A percentile compares a stretch with the other conserved stretches of the same genome.
phyloP scores from a whole-genome alignment of 108 stramenopile genomes.

The Tribonema minus region DNA sequence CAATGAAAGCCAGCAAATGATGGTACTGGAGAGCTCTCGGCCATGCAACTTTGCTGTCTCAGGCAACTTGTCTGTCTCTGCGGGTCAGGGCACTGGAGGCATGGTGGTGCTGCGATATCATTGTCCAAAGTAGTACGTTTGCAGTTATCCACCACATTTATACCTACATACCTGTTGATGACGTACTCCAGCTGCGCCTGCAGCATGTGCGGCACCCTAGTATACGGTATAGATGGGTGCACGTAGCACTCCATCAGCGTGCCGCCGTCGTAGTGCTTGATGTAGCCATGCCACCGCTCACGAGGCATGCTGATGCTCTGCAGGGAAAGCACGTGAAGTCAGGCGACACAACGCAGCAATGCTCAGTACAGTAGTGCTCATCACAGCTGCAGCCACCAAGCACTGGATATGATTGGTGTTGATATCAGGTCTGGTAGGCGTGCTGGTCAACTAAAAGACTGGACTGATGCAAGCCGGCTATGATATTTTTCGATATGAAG shows the following conservation, averaged over 20 bases:
- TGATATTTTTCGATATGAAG: neutral
- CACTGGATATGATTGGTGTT: neutral
- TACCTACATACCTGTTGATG: neutral
- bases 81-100: neutral
- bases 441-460: neutral
- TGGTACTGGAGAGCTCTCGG: too few relatives aligned
- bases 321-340: neutral
- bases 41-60: too few relatives aligned
- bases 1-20: too few relatives aligned
- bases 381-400: neutral
- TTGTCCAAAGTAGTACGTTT: neutral
- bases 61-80: constrained; percentile 2
- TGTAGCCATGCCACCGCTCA: constrained; percentile 68
- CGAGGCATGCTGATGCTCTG: neutral
- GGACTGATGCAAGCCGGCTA: neutral
- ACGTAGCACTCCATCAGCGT: constrained; percentile 99
- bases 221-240: constrained; percentile 85
- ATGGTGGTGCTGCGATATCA: neutral
- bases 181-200: constrained; percentile 60
- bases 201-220: constrained; percentile 76
- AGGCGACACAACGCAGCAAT: neutral
- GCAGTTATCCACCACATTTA: neutral
- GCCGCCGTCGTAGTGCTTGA: constrained; percentile 98
- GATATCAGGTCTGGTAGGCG: too few relatives aligned
- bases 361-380: neutral